Evolutionary conservation across 2,329 filamentous ascomycete genomes (phyloP).

Genomic region (Dothideomycetidae sp.): DNA sequence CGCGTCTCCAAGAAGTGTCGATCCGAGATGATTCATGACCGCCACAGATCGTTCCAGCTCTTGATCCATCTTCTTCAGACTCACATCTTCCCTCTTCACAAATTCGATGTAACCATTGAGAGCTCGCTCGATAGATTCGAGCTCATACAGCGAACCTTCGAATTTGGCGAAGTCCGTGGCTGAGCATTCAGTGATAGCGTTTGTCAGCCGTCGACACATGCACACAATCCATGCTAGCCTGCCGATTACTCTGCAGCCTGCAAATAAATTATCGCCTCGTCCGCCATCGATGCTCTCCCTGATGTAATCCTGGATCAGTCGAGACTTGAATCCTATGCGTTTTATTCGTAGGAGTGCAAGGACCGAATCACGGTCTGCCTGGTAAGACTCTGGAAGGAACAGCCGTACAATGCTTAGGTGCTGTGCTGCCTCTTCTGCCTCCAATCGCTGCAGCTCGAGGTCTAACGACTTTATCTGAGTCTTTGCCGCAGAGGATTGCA

Average conservation of each 20-base stretch:
- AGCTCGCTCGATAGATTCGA: conserved; percentile 81
- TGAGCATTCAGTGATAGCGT: conserved; percentile 64
- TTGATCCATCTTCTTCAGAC: conserved; percentile 65
- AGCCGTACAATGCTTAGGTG: conserved; percentile 79
- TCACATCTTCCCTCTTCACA: conserved; percentile 69
- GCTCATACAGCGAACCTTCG: conserved; percentile 67
- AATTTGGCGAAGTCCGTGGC: conserved; percentile 65
- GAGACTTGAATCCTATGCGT: conserved; percentile 75
- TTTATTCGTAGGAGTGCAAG: conserved; percentile 78
- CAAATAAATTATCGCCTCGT: conserved; percentile 46
- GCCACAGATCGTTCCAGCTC: conserved; percentile 72
- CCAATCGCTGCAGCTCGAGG: conserved; percentile 70
- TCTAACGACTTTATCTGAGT: conserved; percentile 91
- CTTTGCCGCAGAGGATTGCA: conserved; percentile 80
- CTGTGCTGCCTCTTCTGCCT: conserved; percentile 76
- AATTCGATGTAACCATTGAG: conserved; percentile 80
- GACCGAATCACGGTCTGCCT: conserved; percentile 71
- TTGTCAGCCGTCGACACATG: conserved; percentile 74
- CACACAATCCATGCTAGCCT: conserved; percentile 71
- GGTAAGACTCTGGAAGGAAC: conserved; percentile 76
- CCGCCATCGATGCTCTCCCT: conserved; percentile 67
- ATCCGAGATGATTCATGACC: conserved; percentile 71
- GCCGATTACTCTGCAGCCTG: conserved; percentile 67
- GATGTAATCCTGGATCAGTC: conserved; percentile 61
- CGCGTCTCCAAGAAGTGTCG: conserved; percentile 59